Evolutionary conservation across 129 eudicot species (phyloP), one percentile per base, ranked within the genome.

Genomic region (Arctium lappa): DNA sequence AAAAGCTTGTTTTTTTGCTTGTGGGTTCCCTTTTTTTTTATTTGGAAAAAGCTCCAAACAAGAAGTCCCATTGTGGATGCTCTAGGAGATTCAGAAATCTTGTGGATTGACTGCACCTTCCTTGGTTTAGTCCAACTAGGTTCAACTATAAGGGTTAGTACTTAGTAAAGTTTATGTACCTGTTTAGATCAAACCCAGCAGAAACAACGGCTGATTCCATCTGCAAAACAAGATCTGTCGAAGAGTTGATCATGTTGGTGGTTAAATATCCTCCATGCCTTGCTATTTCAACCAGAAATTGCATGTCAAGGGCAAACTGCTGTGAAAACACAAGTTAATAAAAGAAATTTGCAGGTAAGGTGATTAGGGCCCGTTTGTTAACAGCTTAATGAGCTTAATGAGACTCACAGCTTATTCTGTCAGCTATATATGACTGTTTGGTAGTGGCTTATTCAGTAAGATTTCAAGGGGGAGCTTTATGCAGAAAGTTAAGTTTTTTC

Each of bases 211-310:
- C 82, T 15, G 83, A 70, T 87, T 88, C 91, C 86, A 87, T 53
- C 33, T 79, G 78, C 75, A 88, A 88, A 71, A 87, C 73, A 32
- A 90, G 79, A 68, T 87, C 85, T 33, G 79, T 32, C 5, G 81
- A 83, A 62, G 72, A 74, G 34, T 80, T 77, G 72, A 81, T 76
- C 83, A 85, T 79, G 18, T 83, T 71, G n/a, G 75, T 82, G 4
- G 97, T 89, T 39, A 91, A 66, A 81, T 85, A 91, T 38, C 87
- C 91, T 62, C 95, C 97, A 42, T 4, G n/a, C 75, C 87, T 88
- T 31, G 97, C 95, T 29, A 93, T 84, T 80, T 93, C 95, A 76
- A 89, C 92, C 88, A 93, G 78, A 82, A 93, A 93, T 69, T 86
- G 92, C 50, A 87, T 79, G 73, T 93, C 93, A 77, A 93, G 75